Conservation (phyloP, 2,329 filamentous ascomycete species). For the Pseudogymnoascus verrucosus region DNA sequence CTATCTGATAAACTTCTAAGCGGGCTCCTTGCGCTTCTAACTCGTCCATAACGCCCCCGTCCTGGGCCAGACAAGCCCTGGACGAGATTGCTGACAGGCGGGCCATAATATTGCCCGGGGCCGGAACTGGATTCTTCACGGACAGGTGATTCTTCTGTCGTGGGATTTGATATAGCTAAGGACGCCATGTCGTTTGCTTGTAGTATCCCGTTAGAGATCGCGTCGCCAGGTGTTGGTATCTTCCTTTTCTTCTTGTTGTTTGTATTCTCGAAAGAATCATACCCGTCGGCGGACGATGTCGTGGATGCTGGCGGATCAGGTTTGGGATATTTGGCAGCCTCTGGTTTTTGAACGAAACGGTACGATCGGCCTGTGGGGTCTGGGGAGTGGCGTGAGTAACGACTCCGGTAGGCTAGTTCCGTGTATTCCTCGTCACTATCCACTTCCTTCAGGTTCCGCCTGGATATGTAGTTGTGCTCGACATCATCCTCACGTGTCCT, state of each 20-base stretch:
- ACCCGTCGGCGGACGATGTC: slow-evolving; percentile 70
- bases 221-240: slow-evolving; percentile 80
- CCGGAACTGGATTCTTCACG: slow-evolving; percentile 35
- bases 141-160: slow-evolving; percentile 36
- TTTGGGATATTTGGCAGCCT: slow-evolving; percentile 38
- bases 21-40: slow-evolving; percentile 52
- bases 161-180: slow-evolving; percentile 45
- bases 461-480: slow-evolving; percentile 31
- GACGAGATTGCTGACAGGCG: slow-evolving; percentile 39
- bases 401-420: slow-evolving; percentile 25
- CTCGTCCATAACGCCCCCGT: slow-evolving; percentile 72
- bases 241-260: slow-evolving; percentile 99
- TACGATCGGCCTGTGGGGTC: slow-evolving; percentile 37
- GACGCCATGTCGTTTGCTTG: slow-evolving; percentile 57
- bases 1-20: slow-evolving; percentile 52
- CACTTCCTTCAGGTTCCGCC: slow-evolving; percentile 46
- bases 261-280: slow-evolving; percentile 95
- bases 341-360: slow-evolving; percentile 37
- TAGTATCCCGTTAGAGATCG: slow-evolving; percentile 34
- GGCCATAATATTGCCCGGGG: slow-evolving; percentile 47
- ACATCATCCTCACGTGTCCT: slow-evolving; percentile 23
- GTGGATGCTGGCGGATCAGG: slow-evolving; percentile 57
- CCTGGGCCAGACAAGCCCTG: slow-evolving; percentile 78
- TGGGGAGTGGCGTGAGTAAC: slow-evolving; percentile 39
- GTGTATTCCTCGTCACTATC: slow-evolving; percentile 56